Percentiles rank a stretch among this genome's conserved stretches.
phyloP scores from a whole-genome alignment of 1,139 yeast species.

The Suhomyces anneliseae region DNA sequence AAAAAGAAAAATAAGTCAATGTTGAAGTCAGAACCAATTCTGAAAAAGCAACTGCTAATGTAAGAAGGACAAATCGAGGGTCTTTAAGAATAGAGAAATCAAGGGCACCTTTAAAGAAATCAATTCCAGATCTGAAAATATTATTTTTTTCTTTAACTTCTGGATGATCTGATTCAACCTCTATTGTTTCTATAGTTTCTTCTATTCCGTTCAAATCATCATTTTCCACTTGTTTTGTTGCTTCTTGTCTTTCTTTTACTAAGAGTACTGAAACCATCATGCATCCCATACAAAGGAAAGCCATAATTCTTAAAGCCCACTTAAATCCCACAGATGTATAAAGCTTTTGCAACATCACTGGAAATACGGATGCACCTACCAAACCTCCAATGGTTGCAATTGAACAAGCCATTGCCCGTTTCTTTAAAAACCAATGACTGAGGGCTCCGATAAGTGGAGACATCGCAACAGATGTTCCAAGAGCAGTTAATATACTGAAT shows the following conservation, averaged over 20 bases:
- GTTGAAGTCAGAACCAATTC: slow-evolving; percentile 54
- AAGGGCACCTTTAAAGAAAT: slow-evolving; percentile 29
- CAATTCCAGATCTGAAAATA: neutral
- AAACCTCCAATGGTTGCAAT: slow-evolving; percentile 63
- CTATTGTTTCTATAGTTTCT: neutral
- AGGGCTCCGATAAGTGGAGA: slow-evolving; percentile 60
- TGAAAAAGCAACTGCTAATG: slow-evolving; percentile 44
- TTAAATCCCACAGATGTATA: slow-evolving; percentile 51
- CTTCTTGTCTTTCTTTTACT: slow-evolving; percentile 39
- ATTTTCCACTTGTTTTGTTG: neutral
- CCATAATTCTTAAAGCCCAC: slow-evolving; percentile 63
- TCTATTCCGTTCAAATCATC: neutral
- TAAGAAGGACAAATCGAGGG: slow-evolving; percentile 35
- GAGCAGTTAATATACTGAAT: slow-evolving; percentile 55
- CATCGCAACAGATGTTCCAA: slow-evolving; percentile 58
- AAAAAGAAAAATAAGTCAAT: slow-evolving; percentile 32
- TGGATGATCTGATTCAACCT: neutral
- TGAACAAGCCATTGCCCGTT: slow-evolving; percentile 57
- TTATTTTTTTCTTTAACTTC: neutral
- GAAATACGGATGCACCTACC: slow-evolving; percentile 61
- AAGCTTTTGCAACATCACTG: slow-evolving; percentile 52
- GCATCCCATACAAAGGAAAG: slow-evolving; percentile 46
- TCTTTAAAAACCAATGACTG: slow-evolving; percentile 60
- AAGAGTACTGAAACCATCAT: slow-evolving; percentile 38
- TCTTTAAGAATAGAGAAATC: slow-evolving; percentile 47